Percentiles rank a stretch among this genome's conserved stretches.
These are phyloP conservation scores for Scheffersomyces stipitis DNA, from an alignment of 805 yeast species.

Conservation along the genomic window DNA sequence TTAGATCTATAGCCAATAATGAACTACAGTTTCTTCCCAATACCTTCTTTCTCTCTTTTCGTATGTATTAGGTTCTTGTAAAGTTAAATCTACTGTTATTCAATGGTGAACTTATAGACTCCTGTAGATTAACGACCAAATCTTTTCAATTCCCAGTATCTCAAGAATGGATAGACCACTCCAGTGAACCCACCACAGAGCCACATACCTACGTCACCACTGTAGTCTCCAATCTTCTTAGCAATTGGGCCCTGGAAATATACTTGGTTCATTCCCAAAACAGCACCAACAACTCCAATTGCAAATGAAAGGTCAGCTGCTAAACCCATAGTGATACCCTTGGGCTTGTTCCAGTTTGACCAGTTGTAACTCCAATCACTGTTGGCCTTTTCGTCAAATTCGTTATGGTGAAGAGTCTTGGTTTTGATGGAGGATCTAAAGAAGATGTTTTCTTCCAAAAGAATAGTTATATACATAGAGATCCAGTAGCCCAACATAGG, in stretches of 20 bases:
- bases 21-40: too few relatives aligned
- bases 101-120: too few relatives aligned
- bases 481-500: slow-evolving; percentile 95
- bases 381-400: slow-evolving; percentile 6
- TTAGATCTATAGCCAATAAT: too few relatives aligned
- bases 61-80: too few relatives aligned
- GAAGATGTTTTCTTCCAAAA: slow-evolving; percentile 69
- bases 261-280: slow-evolving; percentile 21
- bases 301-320: slow-evolving; percentile 13
- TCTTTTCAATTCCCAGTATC: slow-evolving; percentile 13
- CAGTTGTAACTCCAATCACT: slow-evolving; percentile 24
- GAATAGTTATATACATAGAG: slow-evolving; percentile 70
- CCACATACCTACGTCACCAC: slow-evolving; percentile 24
- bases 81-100: too few relatives aligned
- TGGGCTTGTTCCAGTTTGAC: slow-evolving; percentile 28
- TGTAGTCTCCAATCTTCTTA: slow-evolving; percentile 11
- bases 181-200: slow-evolving; percentile 17
- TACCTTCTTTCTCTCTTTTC: too few relatives aligned
- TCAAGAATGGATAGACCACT: slow-evolving; percentile 12
- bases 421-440: slow-evolving; percentile 45
- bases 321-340: slow-evolving; percentile 18
- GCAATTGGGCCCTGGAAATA: slow-evolving; percentile 19
- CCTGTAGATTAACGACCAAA: slow-evolving; percentile 18
- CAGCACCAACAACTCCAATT: slow-evolving; percentile 19
- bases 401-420: slow-evolving; percentile 6